Conservation (phyloP, 495 filamentous ascomycete species). For the Tuber borchii region DNA sequence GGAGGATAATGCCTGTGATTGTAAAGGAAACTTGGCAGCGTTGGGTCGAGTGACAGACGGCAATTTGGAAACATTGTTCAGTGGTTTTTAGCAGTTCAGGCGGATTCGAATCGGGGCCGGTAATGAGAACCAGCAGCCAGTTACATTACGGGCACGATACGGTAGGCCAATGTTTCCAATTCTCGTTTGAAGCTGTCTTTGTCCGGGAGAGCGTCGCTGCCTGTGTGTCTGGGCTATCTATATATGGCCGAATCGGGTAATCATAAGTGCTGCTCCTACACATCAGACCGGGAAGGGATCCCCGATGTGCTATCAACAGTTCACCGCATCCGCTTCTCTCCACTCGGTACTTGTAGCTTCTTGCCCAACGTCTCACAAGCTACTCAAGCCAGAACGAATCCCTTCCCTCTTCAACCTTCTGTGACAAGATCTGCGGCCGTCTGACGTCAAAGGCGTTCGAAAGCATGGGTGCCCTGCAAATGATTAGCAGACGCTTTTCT, state of each 20-base stretch:
- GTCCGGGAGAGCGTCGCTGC: neutral
- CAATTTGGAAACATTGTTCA: no score
- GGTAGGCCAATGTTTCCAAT: neutral
- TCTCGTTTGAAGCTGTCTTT: neutral
- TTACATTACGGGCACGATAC: neutral
- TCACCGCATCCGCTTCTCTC: neutral
- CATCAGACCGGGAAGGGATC: neutral
- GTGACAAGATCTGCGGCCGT: neutral
- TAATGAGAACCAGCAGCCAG: neutral
- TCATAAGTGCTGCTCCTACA: neutral
- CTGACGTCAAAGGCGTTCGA: neutral
- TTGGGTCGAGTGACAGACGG: neutral
- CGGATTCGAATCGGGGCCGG: neutral
- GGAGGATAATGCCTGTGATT: neutral
- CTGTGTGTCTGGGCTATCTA: neutral
- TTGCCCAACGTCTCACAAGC: neutral
- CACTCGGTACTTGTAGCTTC: neutral
- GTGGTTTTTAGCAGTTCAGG: neutral
- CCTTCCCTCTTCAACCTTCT: neutral
- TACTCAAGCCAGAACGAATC: neutral
- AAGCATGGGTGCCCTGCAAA: neutral
- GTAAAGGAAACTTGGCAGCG: neutral
- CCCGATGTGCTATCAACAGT: neutral
- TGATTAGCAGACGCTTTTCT: neutral
- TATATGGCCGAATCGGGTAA: neutral